These are phyloP conservation scores for Prorocentrum cordatum DNA, from an alignment of 169 alveolate genomes.

Conservation along the genomic window DNA sequence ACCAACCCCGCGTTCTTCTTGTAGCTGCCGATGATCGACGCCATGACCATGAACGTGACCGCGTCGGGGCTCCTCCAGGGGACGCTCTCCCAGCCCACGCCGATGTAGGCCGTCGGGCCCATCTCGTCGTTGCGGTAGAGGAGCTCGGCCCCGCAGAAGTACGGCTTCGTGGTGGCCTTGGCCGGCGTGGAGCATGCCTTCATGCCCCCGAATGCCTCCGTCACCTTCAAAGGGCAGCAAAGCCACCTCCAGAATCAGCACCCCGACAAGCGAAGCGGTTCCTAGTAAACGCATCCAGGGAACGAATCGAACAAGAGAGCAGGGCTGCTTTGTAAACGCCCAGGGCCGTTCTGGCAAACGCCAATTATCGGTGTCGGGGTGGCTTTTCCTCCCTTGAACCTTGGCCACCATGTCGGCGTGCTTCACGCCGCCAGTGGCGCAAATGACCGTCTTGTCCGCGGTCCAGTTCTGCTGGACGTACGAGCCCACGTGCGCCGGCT, in stretches of 20 bases:
- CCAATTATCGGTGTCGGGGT: too few relatives aligned
- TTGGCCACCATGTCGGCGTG: too few relatives aligned
- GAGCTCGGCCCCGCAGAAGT: conserved; percentile 69
- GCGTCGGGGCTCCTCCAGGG: conserved; percentile 59
- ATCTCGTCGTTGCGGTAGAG: conserved; percentile 70
- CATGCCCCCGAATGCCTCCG: conserved; percentile 32
- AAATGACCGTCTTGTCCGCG: conserved; percentile 51
- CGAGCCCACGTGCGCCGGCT: conserved; percentile 10
- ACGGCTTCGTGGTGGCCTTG: conserved; percentile 16
- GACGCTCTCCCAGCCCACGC: conserved; percentile 46
- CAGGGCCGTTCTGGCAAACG: too few relatives aligned
- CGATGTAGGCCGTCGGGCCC: conserved; percentile 55
- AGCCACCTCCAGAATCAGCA: too few relatives aligned
- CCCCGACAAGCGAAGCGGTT: too few relatives aligned
- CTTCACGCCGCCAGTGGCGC: conserved; percentile 2
- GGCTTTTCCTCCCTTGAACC: too few relatives aligned
- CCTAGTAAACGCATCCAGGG: not conserved
- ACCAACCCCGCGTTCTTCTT: conserved; percentile 44
- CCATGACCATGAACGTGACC: conserved; percentile 64
- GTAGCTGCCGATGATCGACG: conserved; percentile 39
- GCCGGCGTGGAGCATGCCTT: not conserved
- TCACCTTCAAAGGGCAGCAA: not conserved
- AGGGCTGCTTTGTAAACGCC: not conserved
- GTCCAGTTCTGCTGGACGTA: conserved; percentile 42
- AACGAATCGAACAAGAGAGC: not conserved